A percentile compares a stretch with the other conserved stretches of the same genome.
phyloP scores from a whole-genome alignment of 2,329 filamentous ascomycete genomes.

The Ophioceras dolichostomum region DNA sequence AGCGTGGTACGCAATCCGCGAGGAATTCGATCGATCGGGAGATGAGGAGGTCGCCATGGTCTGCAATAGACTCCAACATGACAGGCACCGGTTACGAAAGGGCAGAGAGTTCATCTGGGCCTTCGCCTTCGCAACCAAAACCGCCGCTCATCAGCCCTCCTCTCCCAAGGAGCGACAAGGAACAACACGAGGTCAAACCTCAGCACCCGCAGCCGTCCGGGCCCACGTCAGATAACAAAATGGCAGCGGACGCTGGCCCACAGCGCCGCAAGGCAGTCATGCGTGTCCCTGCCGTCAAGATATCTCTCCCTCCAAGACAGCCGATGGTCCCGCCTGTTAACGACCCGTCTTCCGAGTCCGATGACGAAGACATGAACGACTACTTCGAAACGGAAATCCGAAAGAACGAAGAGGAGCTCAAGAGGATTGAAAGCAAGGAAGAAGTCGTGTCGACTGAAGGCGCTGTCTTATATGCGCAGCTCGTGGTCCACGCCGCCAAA shows the following conservation, averaged over 20 bases:
- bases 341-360: constrained; percentile 38
- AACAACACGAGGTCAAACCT: neutral
- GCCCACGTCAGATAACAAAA: too few species aligned
- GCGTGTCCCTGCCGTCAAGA: constrained; percentile 18
- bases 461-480: constrained; percentile 29
- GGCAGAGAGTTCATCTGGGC: too few species aligned
- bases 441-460: constrained; percentile 26
- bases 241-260: too few species aligned
- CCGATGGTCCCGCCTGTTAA: constrained; percentile 13
- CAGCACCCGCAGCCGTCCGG: too few species aligned
- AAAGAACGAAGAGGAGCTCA: constrained; percentile 36
- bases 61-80: neutral
- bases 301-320: constrained; percentile 26
- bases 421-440: constrained; percentile 27
- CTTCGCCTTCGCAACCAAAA: too few species aligned
- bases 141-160: neutral
- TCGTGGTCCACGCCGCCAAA: constrained; percentile 33
- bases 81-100: neutral
- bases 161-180: neutral
- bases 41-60: constrained; percentile 7
- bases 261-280: constrained; percentile 12
- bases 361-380: constrained; percentile 46
- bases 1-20: constrained; percentile 24
- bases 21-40: constrained; percentile 19
- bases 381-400: constrained; percentile 41